Percentiles rank a stretch among this genome's conserved stretches.
Conservation (phyloP, 257 asterid species). For the Solanum virginianum region DNA sequence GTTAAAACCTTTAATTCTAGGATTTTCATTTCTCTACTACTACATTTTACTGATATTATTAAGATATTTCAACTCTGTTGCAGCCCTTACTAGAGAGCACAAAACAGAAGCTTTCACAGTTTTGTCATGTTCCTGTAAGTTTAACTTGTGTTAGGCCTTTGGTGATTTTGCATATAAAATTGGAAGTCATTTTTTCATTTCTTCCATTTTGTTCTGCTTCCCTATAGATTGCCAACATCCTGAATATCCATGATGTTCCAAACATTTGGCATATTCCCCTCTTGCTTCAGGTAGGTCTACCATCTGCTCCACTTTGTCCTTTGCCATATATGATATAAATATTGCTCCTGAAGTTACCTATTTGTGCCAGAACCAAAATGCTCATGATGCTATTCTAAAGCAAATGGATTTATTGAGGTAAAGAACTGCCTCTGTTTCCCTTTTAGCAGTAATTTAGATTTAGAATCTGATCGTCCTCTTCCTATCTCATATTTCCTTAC, state of each 20-base stretch:
- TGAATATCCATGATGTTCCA: constrained; percentile 61
- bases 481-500: neutral
- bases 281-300: constrained; percentile 44
- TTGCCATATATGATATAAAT: neutral
- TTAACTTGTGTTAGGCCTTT: neutral
- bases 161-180: neutral
- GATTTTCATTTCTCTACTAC: neutral
- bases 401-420: constrained; percentile 64
- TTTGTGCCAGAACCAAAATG: constrained; percentile 66
- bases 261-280: constrained; percentile 69
- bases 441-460: neutral
- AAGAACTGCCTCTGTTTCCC: neutral
- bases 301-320: neutral
- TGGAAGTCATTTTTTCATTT: neutral
- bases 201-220: neutral
- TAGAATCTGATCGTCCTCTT: neutral
- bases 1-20: neutral
- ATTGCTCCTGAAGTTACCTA: neutral
- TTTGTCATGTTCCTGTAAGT: constrained; percentile 46
- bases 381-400: constrained; percentile 66
- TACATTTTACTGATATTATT: neutral
- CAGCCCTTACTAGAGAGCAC: constrained; percentile 24
- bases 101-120: constrained; percentile 24
- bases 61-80: neutral
- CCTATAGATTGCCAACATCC: constrained; percentile 44